Evolutionary conservation across 495 filamentous ascomycete species (phyloP), one percentile per base, ranked within the genome.

Genomic region (Penicillium daleae): DNA sequence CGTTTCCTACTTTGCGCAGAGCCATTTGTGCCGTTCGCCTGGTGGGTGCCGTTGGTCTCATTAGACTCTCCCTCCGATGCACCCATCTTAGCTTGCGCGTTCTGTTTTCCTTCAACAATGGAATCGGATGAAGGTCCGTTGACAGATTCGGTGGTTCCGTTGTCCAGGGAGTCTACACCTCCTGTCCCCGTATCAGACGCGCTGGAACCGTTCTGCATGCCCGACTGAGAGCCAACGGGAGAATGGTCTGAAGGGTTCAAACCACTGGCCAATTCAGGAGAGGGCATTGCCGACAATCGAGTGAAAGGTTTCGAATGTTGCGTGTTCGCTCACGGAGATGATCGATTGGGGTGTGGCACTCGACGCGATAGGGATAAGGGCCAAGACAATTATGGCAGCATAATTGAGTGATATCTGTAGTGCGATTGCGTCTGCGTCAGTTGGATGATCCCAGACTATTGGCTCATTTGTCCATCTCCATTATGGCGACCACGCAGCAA

Each of bases 71-170:
- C 66, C 15, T 80, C 80, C 6, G 84, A 83, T 13, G 82, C 82
- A 53, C 78, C 80, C 49, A 87, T 72, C 31, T 83, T 76, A n/a
- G 82, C 82, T 67, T 83, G 85, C 26, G 84, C 83, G 65, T 82
- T 83, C 61, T 86, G 79, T 65, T 88, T 89, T 24, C 82, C 82
- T 65, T 86, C 84, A 39, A 72, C 73, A 26, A 86, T 82, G 24
- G 72, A 55, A 68, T 82, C 75, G 17, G 64, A 61, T 21, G 54
- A 55, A 19, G 72, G 61, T 22, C 74, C 79, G 64, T 78, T 75
- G 35, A 66, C 57, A 24, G 68, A 57, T 22, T 66, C 72, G 31
- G 72, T 69, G 19, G 65, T 40, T 19, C 60, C 60, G 12, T 67
- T 56, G n/a, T 66, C 68, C 29, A 69, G 32, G 55, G 66, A 64